Evolutionary conservation across 495 filamentous ascomycete genomes (phyloP), one percentile per base, ranked within the genome.

Genomic region (Ramalina intermedia): DNA sequence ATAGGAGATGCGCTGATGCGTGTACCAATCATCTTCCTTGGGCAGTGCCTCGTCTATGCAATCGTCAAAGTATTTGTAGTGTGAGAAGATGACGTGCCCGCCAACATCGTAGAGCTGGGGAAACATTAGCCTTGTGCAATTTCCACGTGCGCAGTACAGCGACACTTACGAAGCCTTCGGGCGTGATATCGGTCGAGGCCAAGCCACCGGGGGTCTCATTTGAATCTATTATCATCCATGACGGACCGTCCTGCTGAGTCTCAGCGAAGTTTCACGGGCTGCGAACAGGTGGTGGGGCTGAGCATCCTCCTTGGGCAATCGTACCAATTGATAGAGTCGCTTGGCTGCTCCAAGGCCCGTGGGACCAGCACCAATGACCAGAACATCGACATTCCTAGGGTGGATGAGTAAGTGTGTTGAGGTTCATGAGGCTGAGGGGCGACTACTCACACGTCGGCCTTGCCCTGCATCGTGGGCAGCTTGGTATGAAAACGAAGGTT

Each of bases 51-150:
- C 89, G 61, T 95, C 73, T 64, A 98, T 84, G 72, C 87, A 94
- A 71, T 98, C 93, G 69, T 98, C 91, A 66, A 98, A 98, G 80
- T 98, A 98, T 70, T 94, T 95, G 80, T 96, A 98, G 77, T 98
- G 91, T 52, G 91, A 98, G 78, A 98, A 98, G 68, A 98, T 96
- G 70, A 98, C 91, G 69, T 98, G 91, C 58, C 91, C 91, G 63
- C 91, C 91, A 59, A 98, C 91, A 74, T 98, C 91, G 74, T 95
- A 98, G 57, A 98, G 81, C 90, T 96, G 58, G 16, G 58, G 43
- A 64, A 27, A 16, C 18, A 29, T 44, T 7, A 44, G 42, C 60
- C 46, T 44, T 26, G 46, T 45, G 43, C 43, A 33, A 24, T n/a
- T 20, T 16, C 16, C 36, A 35, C 23, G 3, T 29, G 36, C 12